Base-by-base conservation (phyloP, 2,329 filamentous ascomycete species). In the Fusarium chuoi region DNA sequence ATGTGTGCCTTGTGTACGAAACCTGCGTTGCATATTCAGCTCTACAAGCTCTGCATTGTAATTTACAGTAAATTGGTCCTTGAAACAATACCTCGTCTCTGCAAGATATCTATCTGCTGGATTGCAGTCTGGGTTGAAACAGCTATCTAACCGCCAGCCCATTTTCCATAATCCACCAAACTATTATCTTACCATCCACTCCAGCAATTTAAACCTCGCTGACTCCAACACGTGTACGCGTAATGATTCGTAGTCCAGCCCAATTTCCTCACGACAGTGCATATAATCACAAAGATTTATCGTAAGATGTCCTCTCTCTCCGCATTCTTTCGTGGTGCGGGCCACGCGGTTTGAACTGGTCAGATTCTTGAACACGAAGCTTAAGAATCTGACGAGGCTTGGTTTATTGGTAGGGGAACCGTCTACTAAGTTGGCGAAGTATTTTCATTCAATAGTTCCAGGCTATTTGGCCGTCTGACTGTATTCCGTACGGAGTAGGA, bases 171-270 rank as follows among this genome's bases (percentile, higher is more conserved):
- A 22, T 13, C 44, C 30, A 44, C 28, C 22, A 61, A 49, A 30
- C 66, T 59, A 65, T 52, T 59, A 48, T 70, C 65, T 70, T 70
- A 70, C 67, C 67, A 70, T 9, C 67, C 67, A 59, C 46, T 59
- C 30, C 38, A 65, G 24, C 11, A 38, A 17, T 39, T 35, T n/a
- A 30, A 46, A 55, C n/a, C 41, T 69, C 44, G 38, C 30, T 11
- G 18, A 14, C 20, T 45, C 33, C 35, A 22, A 59, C 59, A 70
- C 52, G 59, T 60, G 66, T 59, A 65, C 66, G 52, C 59, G 66
- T 65, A 65, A 38, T 30, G 20, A 28, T 39, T 36, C 51, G 28
- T 44, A 13, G 13, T 28, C 14, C 15, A 39, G 46, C 36, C 42
- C 30, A 39, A n/a, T 24, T 41, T 24, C 9, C 33, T 65, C 38